Percentiles rank a stretch among this genome's conserved stretches.
Evolutionary conservation across 2,329 filamentous ascomycete genomes (phyloP).

Genomic region (Fusarium nygamai): DNA sequence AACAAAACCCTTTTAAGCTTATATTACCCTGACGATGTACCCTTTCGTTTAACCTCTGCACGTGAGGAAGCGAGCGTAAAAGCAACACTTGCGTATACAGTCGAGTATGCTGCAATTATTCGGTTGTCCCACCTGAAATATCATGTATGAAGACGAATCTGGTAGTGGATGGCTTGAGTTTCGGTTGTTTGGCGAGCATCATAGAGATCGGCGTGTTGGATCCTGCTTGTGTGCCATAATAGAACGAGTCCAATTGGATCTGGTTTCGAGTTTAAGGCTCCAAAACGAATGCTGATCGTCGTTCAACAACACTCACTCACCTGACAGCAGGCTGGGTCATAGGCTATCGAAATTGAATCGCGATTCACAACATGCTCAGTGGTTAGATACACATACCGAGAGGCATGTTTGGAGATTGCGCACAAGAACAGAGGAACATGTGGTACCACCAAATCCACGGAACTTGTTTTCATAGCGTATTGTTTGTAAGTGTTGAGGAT

Average conservation of each 20-base stretch:
- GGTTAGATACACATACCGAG: slow-evolving; percentile 2
- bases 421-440: slow-evolving; percentile 17
- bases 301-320: slow-evolving; percentile 2
- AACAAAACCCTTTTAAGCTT: slow-evolving; percentile 41
- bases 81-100: not conserved
- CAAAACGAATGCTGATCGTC: not conserved
- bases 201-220: not conserved
- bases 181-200: not conserved
- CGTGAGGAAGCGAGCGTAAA: slow-evolving; percentile 12
- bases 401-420: slow-evolving; percentile 17
- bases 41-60: slow-evolving; percentile 4
- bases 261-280: not conserved
- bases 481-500: slow-evolving; percentile 3
- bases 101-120: not conserved
- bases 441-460: slow-evolving; percentile 22
- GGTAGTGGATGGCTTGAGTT: slow-evolving; percentile 2
- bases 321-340: slow-evolving; percentile 8
- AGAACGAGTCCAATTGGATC: not conserved
- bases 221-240: slow-evolving; percentile 16
- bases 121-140: slow-evolving; percentile 16
- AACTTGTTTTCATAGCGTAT: not conserved
- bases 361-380: slow-evolving; percentile 17
- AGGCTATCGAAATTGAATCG: slow-evolving; percentile 5
- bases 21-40: slow-evolving; percentile 35
- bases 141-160: slow-evolving; percentile 5